These are phyloP conservation scores for Agastache rugosa DNA, from an alignment of 257 asterid genomes.

Conservation along the genomic window DNA sequence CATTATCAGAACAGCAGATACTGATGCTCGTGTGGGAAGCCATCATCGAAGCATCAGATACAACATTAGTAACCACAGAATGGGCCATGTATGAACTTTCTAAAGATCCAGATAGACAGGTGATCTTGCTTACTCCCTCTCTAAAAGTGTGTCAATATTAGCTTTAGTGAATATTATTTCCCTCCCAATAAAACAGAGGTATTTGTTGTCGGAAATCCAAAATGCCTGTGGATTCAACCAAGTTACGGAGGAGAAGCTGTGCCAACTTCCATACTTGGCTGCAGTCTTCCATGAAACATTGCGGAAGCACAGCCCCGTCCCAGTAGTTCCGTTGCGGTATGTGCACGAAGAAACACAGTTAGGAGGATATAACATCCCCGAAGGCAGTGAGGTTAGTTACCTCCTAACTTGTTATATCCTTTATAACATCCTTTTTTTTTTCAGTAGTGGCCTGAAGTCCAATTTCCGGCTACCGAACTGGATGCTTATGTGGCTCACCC, in stretches of 20 bases:
- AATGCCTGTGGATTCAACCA: slow-evolving; percentile 59
- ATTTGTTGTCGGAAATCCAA: slow-evolving; percentile 52
- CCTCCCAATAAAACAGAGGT: slow-evolving; percentile 46
- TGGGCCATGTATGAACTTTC: slow-evolving; percentile 97
- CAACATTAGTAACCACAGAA: slow-evolving; percentile 71
- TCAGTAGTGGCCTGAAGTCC: no score
- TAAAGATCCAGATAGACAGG: slow-evolving; percentile 75
- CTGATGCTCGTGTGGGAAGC: slow-evolving; percentile 83
- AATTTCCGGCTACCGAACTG: no score
- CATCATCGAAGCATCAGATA: slow-evolving; percentile 87
- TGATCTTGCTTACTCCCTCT: slow-evolving; percentile 29
- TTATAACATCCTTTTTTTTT: no score
- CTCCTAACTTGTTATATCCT: no score
- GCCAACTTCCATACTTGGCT: slow-evolving; percentile 72
- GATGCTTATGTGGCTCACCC: no score
- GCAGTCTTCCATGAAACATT: slow-evolving; percentile 90
- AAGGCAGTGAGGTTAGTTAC: slow-evolving; percentile 72
- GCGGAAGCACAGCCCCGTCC: slow-evolving; percentile 78
- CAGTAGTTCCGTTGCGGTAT: slow-evolving; percentile 77
- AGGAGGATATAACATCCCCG: slow-evolving; percentile 78
- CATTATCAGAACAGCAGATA: slow-evolving; percentile 69
- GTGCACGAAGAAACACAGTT: slow-evolving; percentile 77
- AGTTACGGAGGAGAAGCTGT: slow-evolving; percentile 70
- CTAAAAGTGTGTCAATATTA: not conserved
- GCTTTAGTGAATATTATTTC: not conserved